phyloP scores from a whole-genome alignment of 2,329 filamentous ascomycete species.

The Beauveria varroae region DNA sequence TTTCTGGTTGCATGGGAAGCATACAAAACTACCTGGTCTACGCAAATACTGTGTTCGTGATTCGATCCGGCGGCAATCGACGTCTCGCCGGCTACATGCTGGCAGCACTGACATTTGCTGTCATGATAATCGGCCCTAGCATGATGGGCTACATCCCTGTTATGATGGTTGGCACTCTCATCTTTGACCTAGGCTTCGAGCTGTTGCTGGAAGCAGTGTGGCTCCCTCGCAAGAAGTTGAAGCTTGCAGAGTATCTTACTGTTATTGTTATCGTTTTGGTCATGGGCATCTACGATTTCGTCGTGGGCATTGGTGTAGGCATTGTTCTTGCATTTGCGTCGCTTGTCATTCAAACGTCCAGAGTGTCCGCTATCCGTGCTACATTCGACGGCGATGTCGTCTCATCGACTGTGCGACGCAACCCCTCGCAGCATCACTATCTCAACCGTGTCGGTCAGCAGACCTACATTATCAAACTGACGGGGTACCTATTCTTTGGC shows the following conservation, averaged over 20 bases:
- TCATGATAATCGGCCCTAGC: slow-evolving; percentile 78
- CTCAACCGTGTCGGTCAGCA: slow-evolving; percentile 79
- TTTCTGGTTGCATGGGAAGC: slow-evolving; percentile 80
- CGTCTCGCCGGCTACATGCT: slow-evolving; percentile 81
- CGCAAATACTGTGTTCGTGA: slow-evolving; percentile 95
- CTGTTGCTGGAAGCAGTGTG: slow-evolving; percentile 82
- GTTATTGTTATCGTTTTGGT: slow-evolving; percentile 84
- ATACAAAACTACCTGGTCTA: slow-evolving; percentile 98
- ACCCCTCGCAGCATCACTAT: slow-evolving; percentile 82
- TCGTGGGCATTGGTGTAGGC: slow-evolving; percentile 84
- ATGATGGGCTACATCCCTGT: slow-evolving; percentile 93
- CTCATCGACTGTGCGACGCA: slow-evolving; percentile 85
- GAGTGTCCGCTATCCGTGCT: slow-evolving; percentile 79
- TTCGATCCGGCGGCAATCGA: slow-evolving; percentile 82
- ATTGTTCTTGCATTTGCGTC: slow-evolving; percentile 88
- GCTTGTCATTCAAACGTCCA: slow-evolving; percentile 84
- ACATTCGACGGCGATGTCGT: slow-evolving; percentile 87
- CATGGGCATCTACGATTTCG: slow-evolving; percentile 97
- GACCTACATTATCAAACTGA: slow-evolving; percentile 84
- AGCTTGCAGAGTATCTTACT: slow-evolving; percentile 81
- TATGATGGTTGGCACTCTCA: slow-evolving; percentile 92
- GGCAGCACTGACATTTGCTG: slow-evolving; percentile 67
- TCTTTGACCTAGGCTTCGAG: slow-evolving; percentile 92
- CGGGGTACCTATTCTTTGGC: slow-evolving; percentile 95
- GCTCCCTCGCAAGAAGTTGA: slow-evolving; percentile 81